Evolutionary conservation across 805 yeast genomes (phyloP), one percentile per base, ranked within the genome.

Genomic region (Metschnikowia sp.): DNA sequence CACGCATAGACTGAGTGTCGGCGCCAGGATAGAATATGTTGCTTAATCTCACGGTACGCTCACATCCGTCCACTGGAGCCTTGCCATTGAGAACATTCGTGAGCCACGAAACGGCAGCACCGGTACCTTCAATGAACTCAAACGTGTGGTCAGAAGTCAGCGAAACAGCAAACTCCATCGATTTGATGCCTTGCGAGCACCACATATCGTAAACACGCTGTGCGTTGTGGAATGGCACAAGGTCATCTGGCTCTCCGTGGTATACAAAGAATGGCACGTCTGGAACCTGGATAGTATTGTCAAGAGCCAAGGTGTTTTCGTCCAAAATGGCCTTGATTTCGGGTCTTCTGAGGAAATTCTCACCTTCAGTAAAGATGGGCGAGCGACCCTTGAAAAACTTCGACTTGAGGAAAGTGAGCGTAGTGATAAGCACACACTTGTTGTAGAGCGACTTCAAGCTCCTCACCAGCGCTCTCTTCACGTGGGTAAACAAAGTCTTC

Each of bases 81-180:
- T 38, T 37, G 9, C 56, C 57, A 7, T 35, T 45, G 36, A 52
- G 45, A 1, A 52, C 45, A 10, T 45, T 41, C n/a, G 47, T 28
- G 11, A 54, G 32, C 57, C 57, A 54, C 18, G 30, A 30, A 13
- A 54, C 22, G 2, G 51, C 55, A 4, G 56, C 54, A 1, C 47
- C 48, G 4, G 39, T 32, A 10, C 57, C 57, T 19, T 49, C 50
- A 11, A 48, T n/a, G 35, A 45, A 46, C 39, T 61, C 69, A 10
- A 59, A 45, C 19, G 58, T 40, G 41, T 66, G 72, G 0, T 66
- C 69, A n/a, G 62, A 54, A 12, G 53, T 40, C n/a, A 52, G 36
- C 30, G 63, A 60, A 12, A 52, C 57, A 3, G 65, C 58, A 48
- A 64, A 62, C 45, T 67, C 71, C 36, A 64, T 49, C 8, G 66